Base-by-base conservation (phyloP, 1,284 basidiomycete genomes). In the Austroboletus rostrupii region DNA sequence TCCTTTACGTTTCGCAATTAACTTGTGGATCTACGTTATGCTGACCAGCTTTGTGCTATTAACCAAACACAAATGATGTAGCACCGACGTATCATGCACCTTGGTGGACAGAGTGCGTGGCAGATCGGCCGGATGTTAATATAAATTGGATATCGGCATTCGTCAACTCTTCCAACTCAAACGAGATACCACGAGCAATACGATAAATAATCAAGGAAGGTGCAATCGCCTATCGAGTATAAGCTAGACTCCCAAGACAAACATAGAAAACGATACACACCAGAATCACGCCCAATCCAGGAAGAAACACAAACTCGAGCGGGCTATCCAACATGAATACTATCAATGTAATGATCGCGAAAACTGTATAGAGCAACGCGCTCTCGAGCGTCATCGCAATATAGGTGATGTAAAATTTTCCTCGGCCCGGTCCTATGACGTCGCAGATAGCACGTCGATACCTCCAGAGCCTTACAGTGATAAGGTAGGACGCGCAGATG, bases 331-430 rank as follows among this genome's bases (percentile, higher is more conserved):
- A 10, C 31, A 21, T n/a, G 16, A 64, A 62, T 11, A 53, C 46
- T 0, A 55, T 29, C 28, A 61, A 11, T 0, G 55, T 40, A 1
- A 56, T 8, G 28, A 62, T 32, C 11, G 33, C 50, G 9, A 53
- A 62, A 61, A 36, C n/a, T n/a, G 35, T 36, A 36, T 36, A 64
- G 17, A 64, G 28, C 40, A 46, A 0, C 0, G 59, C 59, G 44
- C 59, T 64, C 51, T 64, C 60, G 39, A 62, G 58, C 14, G 58
- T 59, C 55, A 61, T 60, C 2, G 57, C 43, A 52, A 64, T 61
- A 11, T 50, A 62, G 3, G 43, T 29, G 26, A 61, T 36, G 31
- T 62, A 62, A 20, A 61, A 56, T 19, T 37, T 14, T 1, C 55
- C 61, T 9, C 58, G 55, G 0, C 36, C 43, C 0, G 42, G 36